Evolutionary conservation across 225 moss, liverwort and hornwort species (phyloP), one percentile per base, ranked within the genome.

Genomic region (Thuidium tamariscinum): DNA sequence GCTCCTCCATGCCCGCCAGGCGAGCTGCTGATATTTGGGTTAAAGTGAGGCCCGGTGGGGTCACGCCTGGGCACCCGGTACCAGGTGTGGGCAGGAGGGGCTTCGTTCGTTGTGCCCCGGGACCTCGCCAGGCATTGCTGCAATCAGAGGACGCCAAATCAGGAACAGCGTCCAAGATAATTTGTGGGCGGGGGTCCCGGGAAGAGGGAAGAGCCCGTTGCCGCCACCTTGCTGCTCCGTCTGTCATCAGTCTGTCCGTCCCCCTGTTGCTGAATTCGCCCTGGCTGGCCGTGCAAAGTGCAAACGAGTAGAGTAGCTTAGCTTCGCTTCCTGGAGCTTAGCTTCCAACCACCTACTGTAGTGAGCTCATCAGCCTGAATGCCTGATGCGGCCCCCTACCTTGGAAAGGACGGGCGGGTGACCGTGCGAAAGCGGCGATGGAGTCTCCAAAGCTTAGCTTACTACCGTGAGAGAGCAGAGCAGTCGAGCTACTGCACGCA

Each of bases 1-100:
- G 59, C 42, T 55, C 84, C 80, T 66, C 27, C 79, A 59, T 80
- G 65, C 87, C 76, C 36, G 52, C 80, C 66, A 36, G 27, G 15
- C 4, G 32, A 22, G 80, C 51, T 56, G 77, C 82, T 70, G 88
- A 90, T 87, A 90, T 90, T 88, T 82, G 65, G 85, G 49, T 56
- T 15, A 7, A 39, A 82, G 73, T 16, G 48, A 6, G 22, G 12
- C 6, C 55, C 57, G 56, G 74, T 74, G 74, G 51, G 74, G 54
- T 36, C 65, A 19, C 36, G 54, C 68, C 9, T 23, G 17, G 26
- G 3, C 10, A 3, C 77, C 37, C 37, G 16, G 42, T 7, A 42
- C 2, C 79, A 87, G n/a, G n/a, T 85, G 87, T 81, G 48, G 5
- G 13, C 13, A 49, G 16, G 7, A 4, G 42, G 30, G 37, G 56